A percentile compares a stretch with the other conserved stretches of the same genome.
These are phyloP conservation scores for Aristolochia contorta DNA, from an alignment of 164 flowering plant species.

Conservation along the genomic window DNA sequence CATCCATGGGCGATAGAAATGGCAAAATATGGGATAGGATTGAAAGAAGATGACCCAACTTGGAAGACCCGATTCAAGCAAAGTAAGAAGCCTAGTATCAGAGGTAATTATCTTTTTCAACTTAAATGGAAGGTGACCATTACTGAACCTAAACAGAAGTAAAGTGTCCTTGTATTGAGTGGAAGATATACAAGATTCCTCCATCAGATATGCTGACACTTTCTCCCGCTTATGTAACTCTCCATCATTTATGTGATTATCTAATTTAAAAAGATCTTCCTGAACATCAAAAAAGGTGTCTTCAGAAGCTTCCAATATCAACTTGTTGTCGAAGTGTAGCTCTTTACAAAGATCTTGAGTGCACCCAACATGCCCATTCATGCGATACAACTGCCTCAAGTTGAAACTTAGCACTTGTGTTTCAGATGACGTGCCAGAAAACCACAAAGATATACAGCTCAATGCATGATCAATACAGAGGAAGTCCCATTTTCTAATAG, in stretches of 20 bases:
- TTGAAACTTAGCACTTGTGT: slow-evolving; percentile 1
- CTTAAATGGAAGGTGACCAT: slow-evolving; percentile 19
- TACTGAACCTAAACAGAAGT: slow-evolving; percentile 8
- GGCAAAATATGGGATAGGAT: slow-evolving; percentile 24
- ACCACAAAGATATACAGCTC: slow-evolving; percentile 18
- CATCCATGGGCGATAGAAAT: slow-evolving; percentile 28
- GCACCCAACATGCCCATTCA: too few relatives aligned
- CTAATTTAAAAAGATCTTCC: too few relatives aligned
- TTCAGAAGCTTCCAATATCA: too few relatives aligned
- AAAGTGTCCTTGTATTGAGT: slow-evolving; percentile 15
- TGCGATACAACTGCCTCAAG: too few relatives aligned
- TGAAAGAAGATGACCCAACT: slow-evolving; percentile 30
- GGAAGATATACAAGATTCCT: slow-evolving; percentile 5
- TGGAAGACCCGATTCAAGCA: slow-evolving; percentile 29
- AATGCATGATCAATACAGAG: slow-evolving; percentile 16
- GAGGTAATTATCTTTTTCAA: slow-evolving; percentile 20
- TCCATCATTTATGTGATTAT: too few relatives aligned
- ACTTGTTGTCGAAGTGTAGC: too few relatives aligned
- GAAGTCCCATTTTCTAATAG: slow-evolving; percentile 28
- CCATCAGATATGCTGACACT: too few relatives aligned
- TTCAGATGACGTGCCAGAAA: slow-evolving; percentile 19
- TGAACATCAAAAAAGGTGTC: too few relatives aligned
- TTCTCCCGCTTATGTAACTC: too few relatives aligned
- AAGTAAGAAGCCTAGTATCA: slow-evolving; percentile 21
- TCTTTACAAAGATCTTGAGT: too few relatives aligned